phyloP scores from a whole-genome alignment of 768 basidiomycete genomes.

The Steccherinum ochraceum region DNA sequence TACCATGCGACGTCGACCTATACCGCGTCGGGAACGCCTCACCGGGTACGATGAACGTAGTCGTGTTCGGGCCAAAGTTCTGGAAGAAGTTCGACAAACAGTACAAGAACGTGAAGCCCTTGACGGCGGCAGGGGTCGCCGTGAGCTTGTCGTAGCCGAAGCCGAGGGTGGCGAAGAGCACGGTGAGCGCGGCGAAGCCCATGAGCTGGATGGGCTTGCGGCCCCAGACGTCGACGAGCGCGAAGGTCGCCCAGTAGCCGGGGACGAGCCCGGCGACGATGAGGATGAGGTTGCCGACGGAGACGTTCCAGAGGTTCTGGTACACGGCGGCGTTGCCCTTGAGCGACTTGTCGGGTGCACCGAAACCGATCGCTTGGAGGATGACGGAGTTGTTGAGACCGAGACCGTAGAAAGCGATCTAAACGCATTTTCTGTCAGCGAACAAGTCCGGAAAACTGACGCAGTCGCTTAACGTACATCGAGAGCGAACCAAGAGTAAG shows the following conservation, averaged over 20 bases:
- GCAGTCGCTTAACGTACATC: constrained; percentile 62
- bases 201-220: constrained; percentile 34
- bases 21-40: constrained; percentile 42
- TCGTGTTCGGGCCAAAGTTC: constrained; percentile 40
- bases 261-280: constrained; percentile 33
- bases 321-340: constrained; percentile 13
- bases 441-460: constrained; percentile 9
- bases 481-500: constrained; percentile 89
- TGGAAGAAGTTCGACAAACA: constrained; percentile 37
- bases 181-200: constrained; percentile 30
- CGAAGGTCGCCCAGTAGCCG: constrained; percentile 31
- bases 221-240: constrained; percentile 33
- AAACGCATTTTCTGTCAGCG: too few species aligned
- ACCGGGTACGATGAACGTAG: constrained; percentile 38
- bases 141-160: constrained; percentile 23
- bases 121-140: constrained; percentile 17
- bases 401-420: constrained; percentile 43
- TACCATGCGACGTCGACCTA: constrained; percentile 37
- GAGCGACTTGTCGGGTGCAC: constrained; percentile 7
- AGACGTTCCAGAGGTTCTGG: constrained; percentile 23
- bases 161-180: constrained; percentile 28
- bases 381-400: constrained; percentile 41
- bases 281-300: constrained; percentile 30
- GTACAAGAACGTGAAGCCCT: constrained; percentile 31
- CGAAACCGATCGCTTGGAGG: constrained; percentile 28